Conservation (phyloP, 257 asterid species). For the Coffea eugenioides region DNA sequence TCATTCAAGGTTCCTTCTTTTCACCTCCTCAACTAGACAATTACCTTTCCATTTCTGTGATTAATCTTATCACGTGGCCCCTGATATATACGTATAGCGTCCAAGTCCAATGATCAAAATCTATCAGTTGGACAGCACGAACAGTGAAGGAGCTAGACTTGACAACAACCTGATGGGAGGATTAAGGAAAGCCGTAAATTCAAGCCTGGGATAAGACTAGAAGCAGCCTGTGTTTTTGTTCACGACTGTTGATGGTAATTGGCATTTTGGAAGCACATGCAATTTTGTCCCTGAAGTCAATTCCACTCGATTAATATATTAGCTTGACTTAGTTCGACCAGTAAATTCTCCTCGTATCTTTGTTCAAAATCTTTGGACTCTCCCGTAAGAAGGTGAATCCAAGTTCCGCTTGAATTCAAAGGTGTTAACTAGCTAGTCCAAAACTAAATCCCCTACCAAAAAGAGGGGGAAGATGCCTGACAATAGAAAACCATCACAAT, state of each 20-base stretch:
- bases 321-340: too few relatives aligned
- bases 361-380: too few relatives aligned
- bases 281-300: too few relatives aligned
- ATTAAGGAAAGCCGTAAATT: neutral
- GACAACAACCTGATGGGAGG: neutral
- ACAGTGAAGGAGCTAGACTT: neutral
- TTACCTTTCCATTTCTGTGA: conserved; percentile 9
- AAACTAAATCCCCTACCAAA: too few relatives aligned
- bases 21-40: neutral
- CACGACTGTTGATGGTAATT: neutral
- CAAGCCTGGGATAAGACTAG: neutral
- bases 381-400: too few relatives aligned
- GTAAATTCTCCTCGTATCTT: too few relatives aligned
- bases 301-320: too few relatives aligned
- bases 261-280: neutral
- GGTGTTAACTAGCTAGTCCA: too few relatives aligned
- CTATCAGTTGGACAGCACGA: conserved; percentile 11
- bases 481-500: too few relatives aligned
- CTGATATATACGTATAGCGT: neutral
- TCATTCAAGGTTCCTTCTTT: neutral
- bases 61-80: conserved; percentile 10
- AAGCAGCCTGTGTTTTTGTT: too few relatives aligned
- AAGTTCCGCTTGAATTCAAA: too few relatives aligned
- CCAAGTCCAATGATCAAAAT: conserved; percentile 7
- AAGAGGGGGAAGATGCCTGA: too few relatives aligned